Conservation (phyloP, 208 protist genomes). For the Trypanosoma melophagium region DNA sequence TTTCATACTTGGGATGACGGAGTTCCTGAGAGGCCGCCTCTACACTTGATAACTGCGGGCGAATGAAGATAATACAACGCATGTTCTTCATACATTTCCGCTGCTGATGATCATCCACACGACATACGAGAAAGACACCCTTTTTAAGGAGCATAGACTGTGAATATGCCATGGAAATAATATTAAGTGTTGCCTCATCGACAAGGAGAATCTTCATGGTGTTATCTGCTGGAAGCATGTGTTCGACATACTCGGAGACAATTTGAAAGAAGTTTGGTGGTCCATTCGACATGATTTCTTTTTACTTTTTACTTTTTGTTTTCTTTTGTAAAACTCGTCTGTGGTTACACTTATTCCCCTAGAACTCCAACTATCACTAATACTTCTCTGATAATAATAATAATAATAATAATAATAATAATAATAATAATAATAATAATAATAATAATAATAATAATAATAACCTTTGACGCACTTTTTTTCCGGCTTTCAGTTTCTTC, state of each 20-base stretch:
- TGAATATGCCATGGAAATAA: conserved; percentile 93
- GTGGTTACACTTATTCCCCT: too few species aligned
- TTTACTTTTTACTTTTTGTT: neutral
- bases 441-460: too few species aligned
- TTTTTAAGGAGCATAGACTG: conserved; percentile 94
- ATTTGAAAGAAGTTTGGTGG: conserved; percentile 31
- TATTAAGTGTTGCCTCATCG: conserved; percentile 91
- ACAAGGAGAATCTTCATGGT: conserved; percentile 96
- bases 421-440: too few species aligned
- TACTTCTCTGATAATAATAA: too few species aligned
- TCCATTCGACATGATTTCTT: conserved; percentile 14
- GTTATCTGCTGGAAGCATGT: conserved; percentile 61
- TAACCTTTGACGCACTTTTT: too few species aligned
- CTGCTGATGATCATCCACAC: conserved; percentile 60
- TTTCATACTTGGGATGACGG: conserved; percentile 76
- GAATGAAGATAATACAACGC: conserved; percentile 90
- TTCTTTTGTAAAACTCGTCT: neutral
- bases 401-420: too few species aligned
- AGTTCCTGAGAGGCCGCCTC: conserved; percentile 87
- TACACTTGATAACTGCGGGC: conserved; percentile 91
- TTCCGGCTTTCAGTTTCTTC: too few species aligned
- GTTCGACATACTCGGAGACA: conserved; percentile 63
- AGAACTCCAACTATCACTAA: too few species aligned
- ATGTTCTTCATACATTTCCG: conserved; percentile 92
- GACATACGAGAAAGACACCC: conserved; percentile 96